Conservation (phyloP, 441 rosid species). For the Biscutella laevigata region DNA sequence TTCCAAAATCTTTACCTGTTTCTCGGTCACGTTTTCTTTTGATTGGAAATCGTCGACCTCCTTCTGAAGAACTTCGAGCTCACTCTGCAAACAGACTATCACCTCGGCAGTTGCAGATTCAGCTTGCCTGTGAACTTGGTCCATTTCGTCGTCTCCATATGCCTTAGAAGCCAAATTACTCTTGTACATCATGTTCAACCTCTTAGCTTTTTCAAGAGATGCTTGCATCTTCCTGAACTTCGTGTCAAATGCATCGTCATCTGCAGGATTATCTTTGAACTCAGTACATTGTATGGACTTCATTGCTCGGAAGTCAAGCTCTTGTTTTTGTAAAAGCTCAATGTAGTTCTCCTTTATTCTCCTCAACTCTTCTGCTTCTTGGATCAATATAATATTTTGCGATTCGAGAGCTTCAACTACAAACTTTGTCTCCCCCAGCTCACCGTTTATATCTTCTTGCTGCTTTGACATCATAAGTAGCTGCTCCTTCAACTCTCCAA, state of each 20-base stretch:
- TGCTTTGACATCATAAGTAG: conserved; percentile 37
- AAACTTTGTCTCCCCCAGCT: conserved; percentile 55
- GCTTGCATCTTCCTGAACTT: conserved; percentile 80
- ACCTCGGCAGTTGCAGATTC: conserved; percentile 96
- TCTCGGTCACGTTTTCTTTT: conserved; percentile 55
- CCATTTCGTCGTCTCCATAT: conserved; percentile 74
- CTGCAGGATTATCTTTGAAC: conserved; percentile 34
- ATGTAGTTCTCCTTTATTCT: conserved; percentile 39
- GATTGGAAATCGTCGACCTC: conserved; percentile 60
- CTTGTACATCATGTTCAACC: conserved; percentile 59
- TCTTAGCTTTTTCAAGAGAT: conserved; percentile 87
- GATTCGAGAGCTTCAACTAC: conserved; percentile 84
- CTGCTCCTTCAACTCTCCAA: conserved; percentile 43
- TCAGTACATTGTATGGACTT: conserved; percentile 51
- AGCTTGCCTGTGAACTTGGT: conserved; percentile 67
- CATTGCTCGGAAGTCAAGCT: conserved; percentile 46
- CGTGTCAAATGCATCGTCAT: conserved; percentile 28
- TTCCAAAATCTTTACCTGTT: conserved; percentile 38
- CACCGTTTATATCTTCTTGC: conserved; percentile 36
- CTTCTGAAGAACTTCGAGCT: conserved; percentile 78
- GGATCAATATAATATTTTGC: conserved; percentile 57
- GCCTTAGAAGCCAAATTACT: conserved; percentile 51
- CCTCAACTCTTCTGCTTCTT: conserved; percentile 61
- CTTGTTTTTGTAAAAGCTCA: conserved; percentile 48
- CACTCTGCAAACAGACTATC: conserved; percentile 90